Base-by-base conservation (phyloP, 2,329 filamentous ascomycete species). In the Calonectria naviculata region DNA sequence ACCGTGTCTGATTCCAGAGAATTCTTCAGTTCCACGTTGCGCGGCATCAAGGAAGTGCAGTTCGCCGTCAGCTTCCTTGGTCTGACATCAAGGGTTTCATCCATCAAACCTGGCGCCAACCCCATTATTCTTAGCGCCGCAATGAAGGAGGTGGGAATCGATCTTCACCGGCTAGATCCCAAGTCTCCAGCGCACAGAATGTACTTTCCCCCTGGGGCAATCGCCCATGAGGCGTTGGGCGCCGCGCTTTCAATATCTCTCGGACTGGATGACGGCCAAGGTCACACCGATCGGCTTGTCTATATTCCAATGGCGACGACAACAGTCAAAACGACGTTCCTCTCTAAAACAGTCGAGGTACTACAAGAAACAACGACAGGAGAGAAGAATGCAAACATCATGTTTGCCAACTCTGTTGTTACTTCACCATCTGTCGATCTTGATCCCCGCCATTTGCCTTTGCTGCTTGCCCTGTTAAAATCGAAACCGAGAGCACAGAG, bases 271-370 rank as follows among this genome's bases (percentile, higher is more conserved):
- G 95, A 98, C 80, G 94, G 95, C n/a, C 91, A 93, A 31, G 94
- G 93, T 10, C 93, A 94, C 77, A 93, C 94, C 0, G 95, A 98
- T 80, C 92, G 96, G 65, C 89, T 99, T 69, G 85, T 98, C 26
- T 99, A 99, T 81, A 90, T 99, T 49, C 97, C 97, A 0, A 98
- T 99, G 97, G 94, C 96, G 24, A 99, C 97, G 1, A 98, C 95
- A 3, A 99, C 92, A 0, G 91, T 98, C 71, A 95, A 96, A 81
- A 98, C 97, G 0, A 99, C 97, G 0, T 85, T 98, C 9, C 96
- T 96, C 7, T 97, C 97, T 15, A 98, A 98, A 83, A 97, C 95
- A 0, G 92, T 99, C 13, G 93, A 96, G 80, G 89, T 95, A 65
- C 90, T 92, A 2, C 89, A 92, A 69, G 89, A 93, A 38, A 93